Evolutionary conservation across 148 eudicot genomes (phyloP).

Genomic region (Silene conica): DNA sequence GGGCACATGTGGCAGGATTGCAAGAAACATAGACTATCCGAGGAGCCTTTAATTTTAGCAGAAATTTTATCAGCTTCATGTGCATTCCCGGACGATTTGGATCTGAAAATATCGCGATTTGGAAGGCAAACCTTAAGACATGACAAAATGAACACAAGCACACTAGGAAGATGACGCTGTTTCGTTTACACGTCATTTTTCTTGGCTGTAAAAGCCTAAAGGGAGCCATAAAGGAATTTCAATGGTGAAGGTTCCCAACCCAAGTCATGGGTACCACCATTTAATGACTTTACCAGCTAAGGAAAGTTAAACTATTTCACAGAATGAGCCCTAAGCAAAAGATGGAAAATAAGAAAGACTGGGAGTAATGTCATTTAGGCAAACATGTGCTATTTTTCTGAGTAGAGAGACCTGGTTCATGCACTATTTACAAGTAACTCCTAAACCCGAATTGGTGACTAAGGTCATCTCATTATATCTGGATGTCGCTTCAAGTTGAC

Average conservation of each 20-base stretch:
- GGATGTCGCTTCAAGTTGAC: background rate
- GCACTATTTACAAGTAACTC: background rate
- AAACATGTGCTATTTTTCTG: no score
- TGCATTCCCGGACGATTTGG: constrained; percentile 99
- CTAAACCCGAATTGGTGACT: background rate
- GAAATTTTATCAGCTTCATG: constrained; percentile 77
- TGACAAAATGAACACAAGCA: background rate
- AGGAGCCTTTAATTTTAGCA: constrained; percentile 64
- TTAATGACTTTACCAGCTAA: no score
- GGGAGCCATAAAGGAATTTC: no score
- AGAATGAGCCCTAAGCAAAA: no score
- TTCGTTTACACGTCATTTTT: background rate
- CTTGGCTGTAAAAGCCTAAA: no score
- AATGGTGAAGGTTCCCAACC: no score
- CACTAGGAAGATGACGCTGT: background rate
- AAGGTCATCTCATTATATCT: background rate
- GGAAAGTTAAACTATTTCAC: no score
- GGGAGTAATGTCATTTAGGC: no score
- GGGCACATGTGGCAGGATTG: constrained; percentile 97
- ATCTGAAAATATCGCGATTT: constrained; percentile 43
- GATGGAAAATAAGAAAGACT: no score
- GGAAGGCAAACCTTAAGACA: background rate
- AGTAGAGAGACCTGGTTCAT: no score
- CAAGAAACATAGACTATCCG: constrained; percentile 86
- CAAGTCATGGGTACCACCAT: no score